A percentile compares a stretch with the other conserved stretches of the same genome.
Conservation (phyloP, 176 grass and related monocot species). For the Tillandsia fasciculata region DNA sequence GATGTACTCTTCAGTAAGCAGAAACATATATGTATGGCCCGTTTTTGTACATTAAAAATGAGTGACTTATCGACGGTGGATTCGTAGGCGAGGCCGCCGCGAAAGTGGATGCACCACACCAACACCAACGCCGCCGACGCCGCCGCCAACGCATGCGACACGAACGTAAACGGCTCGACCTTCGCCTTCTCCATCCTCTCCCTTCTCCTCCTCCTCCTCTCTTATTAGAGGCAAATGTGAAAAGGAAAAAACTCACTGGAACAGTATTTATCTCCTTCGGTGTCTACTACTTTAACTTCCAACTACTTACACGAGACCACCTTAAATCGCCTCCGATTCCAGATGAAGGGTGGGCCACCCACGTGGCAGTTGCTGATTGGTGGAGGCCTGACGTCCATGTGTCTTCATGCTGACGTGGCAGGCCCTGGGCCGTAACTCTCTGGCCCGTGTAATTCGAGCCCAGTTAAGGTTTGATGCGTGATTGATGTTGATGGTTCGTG, state of each 20-base stretch:
- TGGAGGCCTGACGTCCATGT: neutral
- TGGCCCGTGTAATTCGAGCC: neutral
- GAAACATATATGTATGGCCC: too few relatives aligned
- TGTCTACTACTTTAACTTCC: neutral
- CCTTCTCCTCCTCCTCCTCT: neutral
- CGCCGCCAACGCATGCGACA: conserved; percentile 37
- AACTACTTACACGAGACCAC: neutral
- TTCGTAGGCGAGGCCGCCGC: conserved; percentile 53
- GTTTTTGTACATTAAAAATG: conserved; percentile 56
- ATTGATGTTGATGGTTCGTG: neutral
- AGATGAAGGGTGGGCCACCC: neutral
- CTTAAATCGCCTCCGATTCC: neutral
- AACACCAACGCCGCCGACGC: conserved; percentile 48
- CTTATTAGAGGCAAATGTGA: neutral
- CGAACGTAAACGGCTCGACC: conserved; percentile 18
- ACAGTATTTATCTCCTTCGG: neutral
- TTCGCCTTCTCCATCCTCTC: conserved; percentile 20
- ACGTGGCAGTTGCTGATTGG: neutral
- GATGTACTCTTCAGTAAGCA: neutral
- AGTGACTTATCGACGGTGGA: conserved; percentile 40
- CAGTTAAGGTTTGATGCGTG: neutral
- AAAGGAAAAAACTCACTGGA: neutral
- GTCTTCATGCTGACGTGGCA: neutral
- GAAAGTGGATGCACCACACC: conserved; percentile 67
- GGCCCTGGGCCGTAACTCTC: neutral